A percentile compares a stretch with the other conserved stretches of the same genome.
Conservation (phyloP, 805 yeast species). For the Myxozyma udenii region DNA sequence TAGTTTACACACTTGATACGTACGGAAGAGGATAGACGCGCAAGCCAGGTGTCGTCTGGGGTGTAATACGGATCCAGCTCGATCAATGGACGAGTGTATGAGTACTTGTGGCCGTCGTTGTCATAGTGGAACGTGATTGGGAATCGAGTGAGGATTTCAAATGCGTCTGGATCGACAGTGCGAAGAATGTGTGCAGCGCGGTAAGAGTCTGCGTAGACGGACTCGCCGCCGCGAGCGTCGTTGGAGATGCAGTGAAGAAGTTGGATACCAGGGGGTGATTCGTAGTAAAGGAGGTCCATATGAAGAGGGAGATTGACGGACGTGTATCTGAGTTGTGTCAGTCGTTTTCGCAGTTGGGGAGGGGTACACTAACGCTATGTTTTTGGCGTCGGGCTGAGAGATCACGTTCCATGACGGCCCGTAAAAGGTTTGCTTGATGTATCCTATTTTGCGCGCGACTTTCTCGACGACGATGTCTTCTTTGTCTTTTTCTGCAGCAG, state of each 20-base stretch:
- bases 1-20: constrained; percentile 60
- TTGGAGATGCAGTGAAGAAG: constrained; percentile 53
- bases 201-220: constrained; percentile 66
- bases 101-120: constrained; percentile 60
- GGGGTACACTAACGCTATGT: constrained; percentile 58
- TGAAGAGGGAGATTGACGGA: constrained; percentile 64
- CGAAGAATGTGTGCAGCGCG: constrained; percentile 58
- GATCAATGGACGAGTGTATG: constrained; percentile 58
- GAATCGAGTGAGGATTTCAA: constrained; percentile 55
- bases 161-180: constrained; percentile 58
- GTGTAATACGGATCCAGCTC: constrained; percentile 49
- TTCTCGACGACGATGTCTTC: constrained; percentile 39
- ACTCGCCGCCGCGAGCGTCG: constrained; percentile 61
- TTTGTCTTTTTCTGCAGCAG: constrained; percentile 40
- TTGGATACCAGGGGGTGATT: constrained; percentile 79
- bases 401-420: constrained; percentile 70
- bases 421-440: constrained; percentile 66
- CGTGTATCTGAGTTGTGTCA: constrained; percentile 44
- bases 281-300: constrained; percentile 73
- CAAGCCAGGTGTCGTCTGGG: no score
- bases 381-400: constrained; percentile 52
- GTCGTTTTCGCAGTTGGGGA: no score
- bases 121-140: constrained; percentile 70
- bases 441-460: constrained; percentile 59
- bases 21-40: no score